These are phyloP conservation scores for Byssochlamys sp. DNA, from an alignment of 2,329 filamentous ascomycete genomes.

Conservation along the genomic window DNA sequence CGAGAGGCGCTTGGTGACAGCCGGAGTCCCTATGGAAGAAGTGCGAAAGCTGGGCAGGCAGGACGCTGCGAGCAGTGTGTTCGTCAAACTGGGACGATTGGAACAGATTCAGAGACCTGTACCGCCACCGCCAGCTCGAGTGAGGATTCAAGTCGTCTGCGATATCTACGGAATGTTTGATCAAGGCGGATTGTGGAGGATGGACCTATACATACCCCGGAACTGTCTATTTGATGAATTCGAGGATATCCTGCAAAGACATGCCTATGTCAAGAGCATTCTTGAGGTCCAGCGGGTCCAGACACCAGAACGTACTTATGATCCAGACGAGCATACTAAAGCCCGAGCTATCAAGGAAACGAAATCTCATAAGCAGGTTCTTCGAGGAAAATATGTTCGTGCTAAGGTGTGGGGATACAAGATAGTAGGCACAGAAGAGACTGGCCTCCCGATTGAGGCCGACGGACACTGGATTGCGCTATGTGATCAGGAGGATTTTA, in stretches of 20 bases:
- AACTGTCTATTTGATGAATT: constrained; percentile 4
- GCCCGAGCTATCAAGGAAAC: background rate
- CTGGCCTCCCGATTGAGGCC: background rate
- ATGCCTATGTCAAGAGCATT: constrained; percentile 1
- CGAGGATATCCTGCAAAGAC: constrained; percentile 1
- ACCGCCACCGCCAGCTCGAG: background rate
- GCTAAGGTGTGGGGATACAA: constrained; percentile 6
- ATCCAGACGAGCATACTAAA: background rate
- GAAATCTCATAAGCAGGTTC: background rate
- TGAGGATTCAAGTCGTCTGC: constrained; percentile 3
- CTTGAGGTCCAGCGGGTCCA: constrained; percentile 1
- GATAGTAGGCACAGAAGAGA: background rate
- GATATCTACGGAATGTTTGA: background rate
- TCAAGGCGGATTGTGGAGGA: background rate
- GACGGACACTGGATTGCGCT: constrained; percentile 3
- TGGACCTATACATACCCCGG: constrained; percentile 3
- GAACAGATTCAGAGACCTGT: constrained; percentile 1
- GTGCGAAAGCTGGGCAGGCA: constrained; percentile 3
- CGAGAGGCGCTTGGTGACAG: constrained; percentile 2
- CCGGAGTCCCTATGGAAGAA: constrained; percentile 5
- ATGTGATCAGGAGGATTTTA: constrained; percentile 4
- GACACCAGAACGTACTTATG: background rate
- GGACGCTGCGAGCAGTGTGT: constrained; percentile 4
- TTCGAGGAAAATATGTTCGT: background rate
- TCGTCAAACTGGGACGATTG: constrained; percentile 5